Evolutionary conservation across 108 stramenopile genomes (phyloP).

Genomic region (Bacterosira constricta): DNA sequence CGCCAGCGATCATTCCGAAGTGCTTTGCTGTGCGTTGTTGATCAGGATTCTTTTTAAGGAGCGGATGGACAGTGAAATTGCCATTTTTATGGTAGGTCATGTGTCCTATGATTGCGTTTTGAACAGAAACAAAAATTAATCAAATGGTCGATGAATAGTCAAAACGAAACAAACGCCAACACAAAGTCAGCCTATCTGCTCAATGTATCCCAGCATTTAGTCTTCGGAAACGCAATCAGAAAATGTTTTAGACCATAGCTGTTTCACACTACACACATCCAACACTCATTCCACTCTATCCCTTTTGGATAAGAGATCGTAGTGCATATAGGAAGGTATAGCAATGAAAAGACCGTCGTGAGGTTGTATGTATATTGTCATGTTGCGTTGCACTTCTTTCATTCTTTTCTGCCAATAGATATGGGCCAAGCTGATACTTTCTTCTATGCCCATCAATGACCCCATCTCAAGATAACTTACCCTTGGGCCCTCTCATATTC

Average conservation of each 20-base stretch:
- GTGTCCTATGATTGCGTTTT: conserved; percentile 70
- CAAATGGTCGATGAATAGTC: too few relatives aligned
- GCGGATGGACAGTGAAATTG: conserved; percentile 64
- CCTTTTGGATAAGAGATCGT: conserved; percentile 27
- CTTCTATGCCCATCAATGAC: too few relatives aligned
- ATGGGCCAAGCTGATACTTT: too few relatives aligned
- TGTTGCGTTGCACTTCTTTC: conserved; percentile 1
- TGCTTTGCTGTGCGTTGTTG: conserved; percentile 61
- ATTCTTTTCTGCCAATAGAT: too few relatives aligned
- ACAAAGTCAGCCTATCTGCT: too few relatives aligned
- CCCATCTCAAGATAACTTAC: too few relatives aligned
- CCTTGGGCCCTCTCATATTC: conserved; percentile 87
- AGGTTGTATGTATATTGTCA: conserved; percentile 41
- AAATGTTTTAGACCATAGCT: conserved; percentile 20
- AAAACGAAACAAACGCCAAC: too few relatives aligned
- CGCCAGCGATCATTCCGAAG: conserved; percentile 97
- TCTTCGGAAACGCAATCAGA: too few relatives aligned
- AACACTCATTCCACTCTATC: background rate
- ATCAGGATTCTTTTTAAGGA: conserved; percentile 71
- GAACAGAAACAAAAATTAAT: too few relatives aligned
- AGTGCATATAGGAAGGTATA: background rate
- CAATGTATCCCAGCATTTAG: too few relatives aligned
- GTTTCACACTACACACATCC: conserved; percentile 13
- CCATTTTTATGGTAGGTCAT: conserved; percentile 75
- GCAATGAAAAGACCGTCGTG: conserved; percentile 44